Base-by-base conservation (phyloP, 106 monocot genomes). In the Phalaenopsis aphrodite region DNA sequence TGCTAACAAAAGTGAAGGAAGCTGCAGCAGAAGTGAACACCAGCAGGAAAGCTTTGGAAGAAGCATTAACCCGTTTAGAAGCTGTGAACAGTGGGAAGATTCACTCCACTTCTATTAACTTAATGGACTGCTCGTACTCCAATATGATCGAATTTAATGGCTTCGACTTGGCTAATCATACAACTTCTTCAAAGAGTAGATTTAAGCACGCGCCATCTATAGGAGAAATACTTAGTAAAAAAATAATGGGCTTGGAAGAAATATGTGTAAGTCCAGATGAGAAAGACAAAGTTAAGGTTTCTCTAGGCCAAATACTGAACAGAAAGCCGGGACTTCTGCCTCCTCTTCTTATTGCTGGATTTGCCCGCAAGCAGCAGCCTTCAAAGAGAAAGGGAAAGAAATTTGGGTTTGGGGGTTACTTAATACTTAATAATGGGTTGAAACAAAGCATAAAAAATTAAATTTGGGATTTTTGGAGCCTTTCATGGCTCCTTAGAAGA, bases 161-260 rank as follows among this genome's bases (percentile, higher is more conserved):
- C 39, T 46, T 56, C 8, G 78, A 38, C 58, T 64, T 81, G 47
- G 78, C 72, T 12, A 74, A 69, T 78, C 87, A 87, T 75, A 42
- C 30, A 30, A 30, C 6, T 56, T 56, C 6, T 56, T 56, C 87
- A 8, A 52, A 52, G 52, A 83, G 78, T 76, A 73, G 75, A 47
- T 52, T 77, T 55, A 84, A 76, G 68, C 87, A 86, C 19, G 74
- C 92, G 16, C 39, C 91, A 80, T 89, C 93, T 0, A 91, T 93
- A 5, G 95, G 95, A 72, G 89, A 95, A 72, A 95, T 95, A 75
- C 83, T 95, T 21, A 87, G 93, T 61, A 87, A 83, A 85, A 95
- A 93, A 52, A 61, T 95, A 80, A 52, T 52, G 48, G 80, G 86
- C 42, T 82, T 90, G 69, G 87, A 85, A 49, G 86, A 10, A 42